Conservation (phyloP, 1,139 yeast species). For the Arxiozyma telluris region DNA sequence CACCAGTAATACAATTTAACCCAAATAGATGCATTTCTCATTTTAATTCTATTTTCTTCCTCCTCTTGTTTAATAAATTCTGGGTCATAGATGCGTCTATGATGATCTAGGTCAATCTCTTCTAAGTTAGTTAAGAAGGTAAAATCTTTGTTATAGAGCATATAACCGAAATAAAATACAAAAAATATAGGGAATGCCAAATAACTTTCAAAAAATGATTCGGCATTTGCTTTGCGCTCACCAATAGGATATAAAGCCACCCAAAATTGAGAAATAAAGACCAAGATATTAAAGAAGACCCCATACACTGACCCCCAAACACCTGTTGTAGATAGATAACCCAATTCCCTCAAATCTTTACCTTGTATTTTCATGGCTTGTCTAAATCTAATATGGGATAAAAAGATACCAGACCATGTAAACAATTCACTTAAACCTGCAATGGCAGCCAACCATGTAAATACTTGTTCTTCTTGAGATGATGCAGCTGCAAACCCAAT, state of each 20-base stretch:
- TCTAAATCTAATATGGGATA: slow-evolving; percentile 74
- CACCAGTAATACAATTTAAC: slow-evolving; percentile 37
- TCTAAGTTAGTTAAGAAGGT: slow-evolving; percentile 36
- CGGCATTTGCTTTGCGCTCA: slow-evolving; percentile 39
- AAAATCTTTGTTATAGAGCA: slow-evolving; percentile 41
- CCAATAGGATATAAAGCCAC: slow-evolving; percentile 59
- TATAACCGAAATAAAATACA: slow-evolving; percentile 42
- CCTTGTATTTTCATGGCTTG: slow-evolving; percentile 60
- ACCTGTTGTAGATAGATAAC: slow-evolving; percentile 64
- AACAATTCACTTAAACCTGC: slow-evolving; percentile 77
- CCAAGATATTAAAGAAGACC: slow-evolving; percentile 47
- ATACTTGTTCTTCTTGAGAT: slow-evolving; percentile 49
- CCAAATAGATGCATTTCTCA: slow-evolving; percentile 32
- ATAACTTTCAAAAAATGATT: slow-evolving; percentile 44
- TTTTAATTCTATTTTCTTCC: slow-evolving; percentile 38
- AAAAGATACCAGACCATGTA: slow-evolving; percentile 73
- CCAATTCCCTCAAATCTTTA: slow-evolving; percentile 54
- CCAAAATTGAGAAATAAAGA: slow-evolving; percentile 77
- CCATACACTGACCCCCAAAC: slow-evolving; percentile 63
- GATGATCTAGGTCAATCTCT: slow-evolving; percentile 45
- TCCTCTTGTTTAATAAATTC: slow-evolving; percentile 45
- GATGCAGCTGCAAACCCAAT: slow-evolving; percentile 70
- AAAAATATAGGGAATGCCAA: slow-evolving; percentile 47
- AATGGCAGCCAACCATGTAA: slow-evolving; percentile 73
- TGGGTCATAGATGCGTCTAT: slow-evolving; percentile 48